phyloP scores from a whole-genome alignment of 495 filamentous ascomycete species.

The Eremomyces bilateralis region DNA sequence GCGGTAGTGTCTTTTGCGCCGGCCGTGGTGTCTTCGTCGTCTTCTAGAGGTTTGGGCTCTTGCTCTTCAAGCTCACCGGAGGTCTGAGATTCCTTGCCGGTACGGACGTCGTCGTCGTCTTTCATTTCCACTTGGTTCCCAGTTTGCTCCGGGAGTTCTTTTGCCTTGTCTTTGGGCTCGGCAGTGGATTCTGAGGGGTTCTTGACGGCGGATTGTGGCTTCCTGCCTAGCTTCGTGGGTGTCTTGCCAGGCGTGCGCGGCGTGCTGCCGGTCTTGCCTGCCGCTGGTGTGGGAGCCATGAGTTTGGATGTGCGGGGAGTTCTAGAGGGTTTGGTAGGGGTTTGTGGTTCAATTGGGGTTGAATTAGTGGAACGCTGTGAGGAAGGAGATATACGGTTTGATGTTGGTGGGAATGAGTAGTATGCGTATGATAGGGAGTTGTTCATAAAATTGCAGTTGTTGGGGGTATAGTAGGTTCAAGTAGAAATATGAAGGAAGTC shows the following conservation, averaged over 20 bases:
- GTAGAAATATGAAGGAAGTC: no score
- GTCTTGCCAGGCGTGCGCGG: constrained; percentile 21
- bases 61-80: constrained; percentile 15
- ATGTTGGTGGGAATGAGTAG: constrained; percentile 29
- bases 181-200: constrained; percentile 14
- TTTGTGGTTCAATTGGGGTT: constrained; percentile 10
- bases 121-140: constrained; percentile 8
- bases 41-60: constrained; percentile 19
- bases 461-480: no score
- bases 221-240: constrained; percentile 28
- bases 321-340: constrained; percentile 16
- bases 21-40: constrained; percentile 13
- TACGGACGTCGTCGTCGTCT: constrained; percentile 4
- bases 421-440: constrained; percentile 26
- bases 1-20: constrained; percentile 13
- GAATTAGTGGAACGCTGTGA: no score
- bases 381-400: constrained; percentile 24
- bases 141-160: constrained; percentile 13
- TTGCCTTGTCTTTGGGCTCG: constrained; percentile 13
- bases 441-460: constrained; percentile 27
- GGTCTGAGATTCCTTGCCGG: constrained; percentile 16
- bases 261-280: constrained; percentile 21
- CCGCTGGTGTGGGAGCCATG: constrained; percentile 27
- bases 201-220: constrained; percentile 21
- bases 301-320: constrained; percentile 15